phyloP scores from a whole-genome alignment of 2,329 filamentous ascomycete genomes.

The Seiridium cupressi region DNA sequence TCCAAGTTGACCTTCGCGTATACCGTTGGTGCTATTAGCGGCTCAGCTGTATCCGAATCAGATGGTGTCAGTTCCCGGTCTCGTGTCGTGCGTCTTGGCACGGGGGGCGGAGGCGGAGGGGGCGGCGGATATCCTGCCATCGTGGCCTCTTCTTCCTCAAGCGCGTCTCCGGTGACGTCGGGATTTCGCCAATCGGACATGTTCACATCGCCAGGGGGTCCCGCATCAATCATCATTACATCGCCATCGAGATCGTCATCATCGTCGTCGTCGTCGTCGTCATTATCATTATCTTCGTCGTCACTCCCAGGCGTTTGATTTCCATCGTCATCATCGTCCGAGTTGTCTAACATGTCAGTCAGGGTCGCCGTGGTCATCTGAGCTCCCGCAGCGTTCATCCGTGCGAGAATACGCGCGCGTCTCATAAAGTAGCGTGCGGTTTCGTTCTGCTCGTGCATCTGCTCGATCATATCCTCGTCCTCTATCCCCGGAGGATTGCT shows the following conservation, averaged over 20 bases:
- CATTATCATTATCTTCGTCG: constrained; percentile 58
- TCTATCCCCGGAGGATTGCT: constrained; percentile 76
- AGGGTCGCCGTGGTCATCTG: constrained; percentile 12
- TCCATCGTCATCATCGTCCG: constrained; percentile 39
- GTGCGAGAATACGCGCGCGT: constrained; percentile 30
- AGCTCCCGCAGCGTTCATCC: constrained; percentile 11
- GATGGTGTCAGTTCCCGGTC: constrained; percentile 67
- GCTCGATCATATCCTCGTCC: constrained; percentile 70
- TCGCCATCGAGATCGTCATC: constrained; percentile 63
- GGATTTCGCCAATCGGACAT: constrained; percentile 44
- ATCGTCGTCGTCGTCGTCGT: constrained; percentile 61
- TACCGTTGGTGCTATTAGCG: constrained; percentile 59
- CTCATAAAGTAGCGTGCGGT: constrained; percentile 32
- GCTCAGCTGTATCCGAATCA: constrained; percentile 70
- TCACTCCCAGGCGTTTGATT: constrained; percentile 31
- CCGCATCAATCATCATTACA: constrained; percentile 55
- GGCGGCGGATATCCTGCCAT: constrained; percentile 71
- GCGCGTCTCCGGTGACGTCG: constrained; percentile 57
- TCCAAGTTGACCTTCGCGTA: constrained; percentile 65
- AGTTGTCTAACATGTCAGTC: constrained; percentile 38
- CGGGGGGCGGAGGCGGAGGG: constrained; percentile 60
- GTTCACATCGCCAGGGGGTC: constrained; percentile 42
- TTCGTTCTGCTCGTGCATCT: constrained; percentile 29
- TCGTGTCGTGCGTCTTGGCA: constrained; percentile 41
- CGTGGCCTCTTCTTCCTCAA: constrained; percentile 76